A percentile compares a stretch with the other conserved stretches of the same genome.
phyloP scores from a whole-genome alignment of 2,329 filamentous ascomycete species.

The Aspergillus awamori region DNA sequence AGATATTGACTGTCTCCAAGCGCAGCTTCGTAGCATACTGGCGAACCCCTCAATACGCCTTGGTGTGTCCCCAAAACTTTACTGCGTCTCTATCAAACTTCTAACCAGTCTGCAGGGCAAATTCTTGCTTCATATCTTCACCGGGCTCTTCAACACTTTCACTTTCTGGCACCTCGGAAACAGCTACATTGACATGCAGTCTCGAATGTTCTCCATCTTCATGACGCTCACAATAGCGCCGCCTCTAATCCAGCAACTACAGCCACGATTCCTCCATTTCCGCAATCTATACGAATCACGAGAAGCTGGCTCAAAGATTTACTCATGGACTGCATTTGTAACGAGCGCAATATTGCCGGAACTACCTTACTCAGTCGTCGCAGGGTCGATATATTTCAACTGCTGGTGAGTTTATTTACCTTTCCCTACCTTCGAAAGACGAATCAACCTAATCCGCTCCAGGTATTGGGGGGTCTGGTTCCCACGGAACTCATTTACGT shows the following conservation, averaged over 20 bases:
- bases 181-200: slow-evolving; percentile 66
- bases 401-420: slow-evolving; percentile 56
- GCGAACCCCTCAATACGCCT: slow-evolving; percentile 64
- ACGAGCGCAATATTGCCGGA: slow-evolving; percentile 69
- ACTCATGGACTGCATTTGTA: slow-evolving; percentile 73
- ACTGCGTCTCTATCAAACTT: neutral
- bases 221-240: slow-evolving; percentile 75
- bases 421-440: neutral
- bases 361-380: slow-evolving; percentile 68
- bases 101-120: slow-evolving; percentile 53
- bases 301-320: slow-evolving; percentile 78
- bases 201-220: slow-evolving; percentile 74
- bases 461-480: slow-evolving; percentile 60
- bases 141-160: slow-evolving; percentile 70
- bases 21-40: slow-evolving; percentile 66
- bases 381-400: slow-evolving; percentile 66
- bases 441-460: slow-evolving; percentile 13
- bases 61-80: slow-evolving; percentile 30
- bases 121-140: slow-evolving; percentile 63
- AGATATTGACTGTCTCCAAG: slow-evolving; percentile 58
- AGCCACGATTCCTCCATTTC: slow-evolving; percentile 69
- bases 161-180: slow-evolving; percentile 67
- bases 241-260: slow-evolving; percentile 74
- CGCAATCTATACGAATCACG: slow-evolving; percentile 70
- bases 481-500: slow-evolving; percentile 59